Evolutionary conservation across 495 filamentous ascomycete genomes (phyloP).

Genomic region (Hyaloscypha finlandica): DNA sequence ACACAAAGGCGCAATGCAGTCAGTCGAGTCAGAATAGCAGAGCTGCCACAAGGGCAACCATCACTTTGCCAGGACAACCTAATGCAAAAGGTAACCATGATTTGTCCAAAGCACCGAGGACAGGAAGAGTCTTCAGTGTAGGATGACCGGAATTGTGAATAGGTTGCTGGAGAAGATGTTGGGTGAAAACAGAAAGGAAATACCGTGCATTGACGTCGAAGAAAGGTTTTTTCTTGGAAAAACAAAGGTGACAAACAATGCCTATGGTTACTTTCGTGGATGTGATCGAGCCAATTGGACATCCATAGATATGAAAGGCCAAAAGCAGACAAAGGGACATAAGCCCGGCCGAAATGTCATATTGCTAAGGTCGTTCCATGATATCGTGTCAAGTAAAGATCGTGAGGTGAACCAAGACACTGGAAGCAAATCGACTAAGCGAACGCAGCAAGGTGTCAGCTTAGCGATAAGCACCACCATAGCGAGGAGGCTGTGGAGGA

Average conservation of each 20-base stretch:
- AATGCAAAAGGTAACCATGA: slow-evolving; percentile 59
- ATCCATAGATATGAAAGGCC: slow-evolving; percentile 34
- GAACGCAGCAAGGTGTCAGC: slow-evolving; percentile 21
- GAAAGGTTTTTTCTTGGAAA: slow-evolving; percentile 30
- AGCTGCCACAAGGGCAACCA: slow-evolving; percentile 21
- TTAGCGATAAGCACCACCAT: slow-evolving; percentile 54
- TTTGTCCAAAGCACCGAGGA: slow-evolving; percentile 58
- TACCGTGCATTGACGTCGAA: slow-evolving; percentile 37
- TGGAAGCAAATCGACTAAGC: slow-evolving; percentile 27
- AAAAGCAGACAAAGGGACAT: slow-evolving; percentile 34
- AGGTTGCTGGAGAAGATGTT: slow-evolving; percentile 58
- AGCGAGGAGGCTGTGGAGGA: slow-evolving; percentile 46
- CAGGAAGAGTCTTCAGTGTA: slow-evolving; percentile 53
- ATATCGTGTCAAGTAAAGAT: slow-evolving; percentile 27
- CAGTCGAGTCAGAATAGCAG: slow-evolving; percentile 23
- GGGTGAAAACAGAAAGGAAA: slow-evolving; percentile 31
- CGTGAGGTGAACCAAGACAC: slow-evolving; percentile 30
- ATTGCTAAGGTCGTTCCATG: slow-evolving; percentile 26
- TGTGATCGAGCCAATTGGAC: slow-evolving; percentile 30
- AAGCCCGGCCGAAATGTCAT: slow-evolving; percentile 32
- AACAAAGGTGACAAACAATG: slow-evolving; percentile 35
- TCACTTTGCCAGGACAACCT: slow-evolving; percentile 28
- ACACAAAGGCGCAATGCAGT: slow-evolving; percentile 22
- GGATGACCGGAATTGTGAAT: slow-evolving; percentile 59
- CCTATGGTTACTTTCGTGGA: slow-evolving; percentile 39